These are phyloP conservation scores for Pythium sukuiense DNA, from an alignment of 352 stramenopile genomes.

Conservation along the genomic window DNA sequence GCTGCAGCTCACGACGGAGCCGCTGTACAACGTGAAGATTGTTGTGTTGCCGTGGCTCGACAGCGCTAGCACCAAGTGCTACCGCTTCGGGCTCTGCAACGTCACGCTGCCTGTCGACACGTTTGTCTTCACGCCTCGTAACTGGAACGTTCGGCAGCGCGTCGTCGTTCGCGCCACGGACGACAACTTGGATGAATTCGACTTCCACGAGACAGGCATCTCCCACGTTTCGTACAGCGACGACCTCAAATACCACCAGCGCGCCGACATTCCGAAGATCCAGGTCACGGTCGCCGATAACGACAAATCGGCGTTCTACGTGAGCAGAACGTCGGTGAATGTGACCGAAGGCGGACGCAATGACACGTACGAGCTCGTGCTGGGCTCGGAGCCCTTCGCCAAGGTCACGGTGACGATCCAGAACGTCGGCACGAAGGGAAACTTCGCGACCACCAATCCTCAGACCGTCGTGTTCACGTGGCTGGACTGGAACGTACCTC, in stretches of 20 bases:
- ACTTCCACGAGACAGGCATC: conserved; percentile 62
- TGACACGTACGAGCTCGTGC: conserved; percentile 56
- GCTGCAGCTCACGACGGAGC: conserved; percentile 60
- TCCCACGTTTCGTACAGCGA: conserved; percentile 67
- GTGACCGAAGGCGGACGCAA: conserved; percentile 46
- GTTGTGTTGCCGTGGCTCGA: conserved; percentile 68
- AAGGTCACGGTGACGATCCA: conserved; percentile 55
- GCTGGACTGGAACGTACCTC: conserved; percentile 63
- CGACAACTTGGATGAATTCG: conserved; percentile 67
- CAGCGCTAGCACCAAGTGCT: conserved; percentile 57
- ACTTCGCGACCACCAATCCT: conserved; percentile 36
- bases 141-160: conserved; percentile 65
- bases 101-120: conserved; percentile 51
- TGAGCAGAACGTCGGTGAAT: conserved; percentile 39
- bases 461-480: conserved; percentile 58
- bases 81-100: conserved; percentile 75
- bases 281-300: conserved; percentile 62
- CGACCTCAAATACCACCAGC: conserved; percentile 68
- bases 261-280: conserved; percentile 54
- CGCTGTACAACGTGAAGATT: conserved; percentile 57
- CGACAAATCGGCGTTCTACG: conserved; percentile 51
- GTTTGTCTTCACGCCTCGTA: conserved; percentile 56
- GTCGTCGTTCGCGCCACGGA: conserved; percentile 60
- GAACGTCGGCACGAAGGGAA: conserved; percentile 52
- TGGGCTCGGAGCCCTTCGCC: conserved; percentile 62